Conservation (phyloP, 202 grass and related monocot species). For the Carex sylvatica region DNA sequence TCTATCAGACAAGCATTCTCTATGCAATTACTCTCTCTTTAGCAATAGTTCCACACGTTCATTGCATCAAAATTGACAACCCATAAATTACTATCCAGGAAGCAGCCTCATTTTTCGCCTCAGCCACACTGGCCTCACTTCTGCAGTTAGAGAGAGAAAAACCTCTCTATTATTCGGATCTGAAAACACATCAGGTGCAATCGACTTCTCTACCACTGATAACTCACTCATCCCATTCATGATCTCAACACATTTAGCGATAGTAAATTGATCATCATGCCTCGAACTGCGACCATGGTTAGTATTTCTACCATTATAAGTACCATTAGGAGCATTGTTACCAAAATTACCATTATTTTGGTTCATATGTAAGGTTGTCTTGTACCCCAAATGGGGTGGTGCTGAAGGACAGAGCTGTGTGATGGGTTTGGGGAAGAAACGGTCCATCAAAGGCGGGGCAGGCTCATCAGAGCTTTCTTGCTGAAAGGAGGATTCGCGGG, state of each 20-base stretch:
- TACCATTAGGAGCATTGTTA: conserved; percentile 37
- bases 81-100: conserved; percentile 2
- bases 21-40: conserved; percentile 3
- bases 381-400: conserved; percentile 35
- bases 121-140: conserved; percentile 67
- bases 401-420: conserved; percentile 38
- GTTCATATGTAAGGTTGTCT: conserved; percentile 30
- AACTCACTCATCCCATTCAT: conserved; percentile 64
- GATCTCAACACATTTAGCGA: conserved; percentile 59
- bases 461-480: conserved; percentile 53
- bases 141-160: conserved; percentile 50
- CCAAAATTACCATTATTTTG: conserved; percentile 35
- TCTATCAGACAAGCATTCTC: neutral
- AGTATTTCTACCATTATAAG: conserved; percentile 32
- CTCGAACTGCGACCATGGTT: conserved; percentile 19
- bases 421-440: conserved; percentile 36
- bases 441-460: conserved; percentile 35
- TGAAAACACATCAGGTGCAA: conserved; percentile 69
- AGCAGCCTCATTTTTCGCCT: conserved; percentile 72
- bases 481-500: conserved; percentile 71
- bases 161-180: conserved; percentile 60
- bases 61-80: conserved; percentile 12
- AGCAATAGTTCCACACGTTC: neutral
- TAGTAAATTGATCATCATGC: conserved; percentile 57
- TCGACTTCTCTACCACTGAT: conserved; percentile 66